Conservation (phyloP, 2,329 filamentous ascomycete species). For the Madurella fahalii region DNA sequence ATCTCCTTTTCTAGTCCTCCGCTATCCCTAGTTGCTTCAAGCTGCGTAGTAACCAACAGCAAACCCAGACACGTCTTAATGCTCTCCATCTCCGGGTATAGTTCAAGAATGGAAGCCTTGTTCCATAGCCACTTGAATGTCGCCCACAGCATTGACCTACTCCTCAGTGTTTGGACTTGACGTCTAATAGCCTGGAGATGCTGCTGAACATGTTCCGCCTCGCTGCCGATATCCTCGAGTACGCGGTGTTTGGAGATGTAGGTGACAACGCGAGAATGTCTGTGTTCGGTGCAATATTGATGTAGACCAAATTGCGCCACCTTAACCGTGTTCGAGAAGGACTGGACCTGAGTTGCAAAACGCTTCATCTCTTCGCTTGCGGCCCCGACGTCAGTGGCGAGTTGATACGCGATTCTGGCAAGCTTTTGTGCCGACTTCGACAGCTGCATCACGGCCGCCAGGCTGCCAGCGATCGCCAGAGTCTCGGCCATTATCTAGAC, state of each 20-base stretch:
- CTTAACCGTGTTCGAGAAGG: background rate
- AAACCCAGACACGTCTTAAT: background rate
- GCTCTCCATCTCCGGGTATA: background rate
- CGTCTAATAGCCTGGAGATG: background rate
- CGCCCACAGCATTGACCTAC: background rate
- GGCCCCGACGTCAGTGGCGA: background rate
- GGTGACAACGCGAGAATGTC: background rate
- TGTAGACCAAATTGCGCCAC: background rate
- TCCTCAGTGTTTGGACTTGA: background rate
- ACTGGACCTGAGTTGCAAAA: background rate
- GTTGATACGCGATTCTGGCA: background rate
- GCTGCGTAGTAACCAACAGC: background rate
- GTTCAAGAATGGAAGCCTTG: background rate
- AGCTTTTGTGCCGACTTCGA: background rate
- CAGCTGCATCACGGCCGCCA: background rate
- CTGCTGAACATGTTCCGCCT: background rate
- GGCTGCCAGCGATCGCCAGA: background rate
- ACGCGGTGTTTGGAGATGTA: background rate
- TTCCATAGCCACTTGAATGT: background rate
- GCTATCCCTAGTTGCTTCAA: background rate
- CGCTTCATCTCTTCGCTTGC: background rate
- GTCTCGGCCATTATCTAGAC: slow-evolving; percentile 6
- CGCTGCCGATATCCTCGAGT: background rate
- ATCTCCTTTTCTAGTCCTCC: too few species aligned
- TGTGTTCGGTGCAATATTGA: background rate